Evolutionary conservation across 257 asterid species (phyloP), one percentile per base, ranked within the genome.

Genomic region (Jasminum sambac): DNA sequence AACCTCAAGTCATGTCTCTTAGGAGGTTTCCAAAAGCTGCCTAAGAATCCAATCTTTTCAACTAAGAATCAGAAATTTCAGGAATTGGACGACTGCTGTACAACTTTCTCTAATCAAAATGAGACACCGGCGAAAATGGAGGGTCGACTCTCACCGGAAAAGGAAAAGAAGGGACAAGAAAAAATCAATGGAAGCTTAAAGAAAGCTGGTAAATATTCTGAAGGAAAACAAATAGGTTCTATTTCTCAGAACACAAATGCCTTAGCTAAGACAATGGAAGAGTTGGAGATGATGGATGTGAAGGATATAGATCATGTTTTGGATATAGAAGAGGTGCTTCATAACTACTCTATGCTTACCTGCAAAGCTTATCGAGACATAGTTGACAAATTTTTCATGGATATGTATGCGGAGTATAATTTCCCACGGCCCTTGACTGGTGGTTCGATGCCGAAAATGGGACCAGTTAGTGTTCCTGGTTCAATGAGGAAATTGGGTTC

Each of bases 251-350:
- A 77, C 24, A 82, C 74, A 19, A 65, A 73, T 14, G 81, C 74
- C 48, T 71, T 90, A 62, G 88, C 86, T 26, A 77, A 67, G 69
- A 92, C 79, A 76, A 67, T 90, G 97, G 80, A 77, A 64, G 91
- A 90, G 66, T 63, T 90, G 11, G 96, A 88, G 77, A 85, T 88
- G 98, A 75, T 86, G 85, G 95, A 90, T 48, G 77, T 70, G 78
- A 75, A 75, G 43, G 89, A 88, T 39, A 77, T 71, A 43, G 96
- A 92, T 78, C 95, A 92, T 64, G 87, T 78, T 64, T 39, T 84
- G 77, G 98, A 92, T 70, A 73, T 92, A 40, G 96, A 90, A 72
- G 98, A 92, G 78, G 97, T 85, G 64, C 82, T 92, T 30, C 89
- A 90, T 72, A 76, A 77, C 84, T 90, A 92, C 77, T 85, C 90